A percentile compares a stretch with the other conserved stretches of the same genome.
Evolutionary conservation across 2,329 filamentous ascomycete species (phyloP).

Genomic region (Colletotrichum horii): DNA sequence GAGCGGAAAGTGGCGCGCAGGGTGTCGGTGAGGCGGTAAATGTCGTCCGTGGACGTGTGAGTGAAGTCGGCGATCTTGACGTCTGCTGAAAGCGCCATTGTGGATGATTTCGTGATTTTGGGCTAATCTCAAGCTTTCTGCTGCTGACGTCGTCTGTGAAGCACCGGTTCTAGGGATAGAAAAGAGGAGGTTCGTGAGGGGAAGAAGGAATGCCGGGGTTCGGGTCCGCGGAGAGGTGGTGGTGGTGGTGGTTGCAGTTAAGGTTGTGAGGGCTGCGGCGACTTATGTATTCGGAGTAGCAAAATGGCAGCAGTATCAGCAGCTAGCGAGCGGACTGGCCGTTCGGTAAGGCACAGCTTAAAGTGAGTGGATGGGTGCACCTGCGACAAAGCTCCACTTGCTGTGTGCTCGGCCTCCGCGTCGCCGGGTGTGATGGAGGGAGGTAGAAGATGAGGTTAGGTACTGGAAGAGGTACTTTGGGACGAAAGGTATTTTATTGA

Average conservation of each 20-base stretch:
- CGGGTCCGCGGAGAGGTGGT: background rate
- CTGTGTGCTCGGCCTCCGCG: constrained; percentile 13
- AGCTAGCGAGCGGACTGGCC: constrained; percentile 4
- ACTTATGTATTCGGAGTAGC: constrained; percentile 15
- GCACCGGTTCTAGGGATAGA: background rate
- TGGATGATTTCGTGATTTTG: background rate
- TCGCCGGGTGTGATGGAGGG: background rate
- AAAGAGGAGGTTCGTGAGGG: constrained; percentile 15
- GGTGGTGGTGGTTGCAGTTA: background rate
- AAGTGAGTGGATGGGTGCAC: constrained; percentile 4
- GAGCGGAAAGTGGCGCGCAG: constrained; percentile 75
- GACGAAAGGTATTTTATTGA: background rate
- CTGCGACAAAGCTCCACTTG: constrained; percentile 16
- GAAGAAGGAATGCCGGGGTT: constrained; percentile 9
- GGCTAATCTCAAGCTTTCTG: background rate
- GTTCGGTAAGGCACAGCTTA: constrained; percentile 9
- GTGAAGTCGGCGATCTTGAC: constrained; percentile 55
- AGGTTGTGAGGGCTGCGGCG: constrained; percentile 4
- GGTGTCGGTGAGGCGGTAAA: constrained; percentile 64
- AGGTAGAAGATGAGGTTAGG: background rate
- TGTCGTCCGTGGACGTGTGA: constrained; percentile 69
- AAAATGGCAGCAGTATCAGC: constrained; percentile 8
- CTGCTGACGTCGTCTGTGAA: background rate
- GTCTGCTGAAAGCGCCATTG: constrained; percentile 41
- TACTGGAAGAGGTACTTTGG: background rate